Base-by-base conservation (phyloP, 768 basidiomycete species). In the Xerocomellus intermedius region DNA sequence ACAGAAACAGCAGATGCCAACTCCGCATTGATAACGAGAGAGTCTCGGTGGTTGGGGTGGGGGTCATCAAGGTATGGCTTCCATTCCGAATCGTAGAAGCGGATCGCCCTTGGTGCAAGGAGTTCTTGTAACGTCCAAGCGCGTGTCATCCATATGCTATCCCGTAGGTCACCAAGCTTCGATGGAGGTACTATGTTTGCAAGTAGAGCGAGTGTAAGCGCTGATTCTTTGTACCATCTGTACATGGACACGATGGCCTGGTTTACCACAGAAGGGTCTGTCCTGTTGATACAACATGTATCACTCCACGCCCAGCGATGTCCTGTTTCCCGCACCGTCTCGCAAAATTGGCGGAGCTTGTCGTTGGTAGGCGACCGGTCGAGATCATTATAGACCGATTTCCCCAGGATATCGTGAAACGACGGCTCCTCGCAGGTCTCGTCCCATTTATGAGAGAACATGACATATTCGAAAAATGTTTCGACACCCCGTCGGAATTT, bases 381-480 rank as follows among this genome's bases (percentile, higher is more conserved):
- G 24, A 54, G 53, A 9, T 52, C 49, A 9, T 14, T 3, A 36
- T 54, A 54, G n/a, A 52, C 12, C 12, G 53, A 52, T 42, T 54
- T 54, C 0, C 36, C 30, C 42, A 8, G 14, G 13, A 55, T 8
- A 21, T 55, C 54, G 4, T 45, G 36, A 26, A 55, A 54, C 8
- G 5, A 33, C 7, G 51, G 54, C 28, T 55, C 54, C 12, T 38
- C 5, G 51, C 13, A 19, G 10, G 28, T 32, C 12, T 54, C 51
- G 12, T 55, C 36, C 54, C 54, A 55, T 39, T 54, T 55, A 10
- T 55, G 52, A 33, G 54, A 55, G 30, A 55, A 54, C 54, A 45
- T 55, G 42, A 54, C 54, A 16, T 54, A 55, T n/a, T 55, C 54
- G 10, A 55, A 55, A 54, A 39, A 54, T 3, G 32, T 16, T 30